Conservation (phyloP, 2,329 filamentous ascomycete species). For the Tolypocladium sp. region DNA sequence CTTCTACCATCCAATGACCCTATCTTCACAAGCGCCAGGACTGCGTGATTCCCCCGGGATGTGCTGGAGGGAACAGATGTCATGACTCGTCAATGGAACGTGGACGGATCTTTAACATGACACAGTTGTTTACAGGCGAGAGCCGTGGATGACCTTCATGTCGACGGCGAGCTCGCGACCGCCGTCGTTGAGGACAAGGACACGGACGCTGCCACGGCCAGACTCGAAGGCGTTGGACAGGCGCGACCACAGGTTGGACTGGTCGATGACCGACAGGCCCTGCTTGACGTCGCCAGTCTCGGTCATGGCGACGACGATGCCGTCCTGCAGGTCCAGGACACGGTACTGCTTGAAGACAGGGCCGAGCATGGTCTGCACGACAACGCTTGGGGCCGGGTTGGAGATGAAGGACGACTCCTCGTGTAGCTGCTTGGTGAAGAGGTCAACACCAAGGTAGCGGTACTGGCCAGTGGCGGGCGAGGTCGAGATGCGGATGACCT, state of each 20-base stretch:
- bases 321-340: conserved; percentile 91
- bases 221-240: conserved; percentile 79
- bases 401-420: conserved; percentile 98
- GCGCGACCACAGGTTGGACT: conserved; percentile 78
- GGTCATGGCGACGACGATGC: conserved; percentile 88
- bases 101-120: not conserved
- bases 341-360: conserved; percentile 99
- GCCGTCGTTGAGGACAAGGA: conserved; percentile 89
- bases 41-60: conserved; percentile 4
- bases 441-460: conserved; percentile 98
- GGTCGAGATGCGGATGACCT: conserved; percentile 99
- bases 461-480: conserved; percentile 97
- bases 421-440: conserved; percentile 99
- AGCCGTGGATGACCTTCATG: conserved; percentile 94
- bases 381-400: conserved; percentile 91
- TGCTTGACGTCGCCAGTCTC: conserved; percentile 99
- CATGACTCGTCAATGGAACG: conserved; percentile 6
- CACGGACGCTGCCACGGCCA: conserved; percentile 86
- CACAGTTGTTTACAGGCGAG: conserved; percentile 43
- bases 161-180: conserved; percentile 94
- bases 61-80: not conserved
- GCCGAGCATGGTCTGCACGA: conserved; percentile 99
- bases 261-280: conserved; percentile 83
- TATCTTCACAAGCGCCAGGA: conserved; percentile 11
- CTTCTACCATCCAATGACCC: conserved; percentile 16